Conservation (phyloP, 441 rosid species). For the Adansonia gregorii region DNA sequence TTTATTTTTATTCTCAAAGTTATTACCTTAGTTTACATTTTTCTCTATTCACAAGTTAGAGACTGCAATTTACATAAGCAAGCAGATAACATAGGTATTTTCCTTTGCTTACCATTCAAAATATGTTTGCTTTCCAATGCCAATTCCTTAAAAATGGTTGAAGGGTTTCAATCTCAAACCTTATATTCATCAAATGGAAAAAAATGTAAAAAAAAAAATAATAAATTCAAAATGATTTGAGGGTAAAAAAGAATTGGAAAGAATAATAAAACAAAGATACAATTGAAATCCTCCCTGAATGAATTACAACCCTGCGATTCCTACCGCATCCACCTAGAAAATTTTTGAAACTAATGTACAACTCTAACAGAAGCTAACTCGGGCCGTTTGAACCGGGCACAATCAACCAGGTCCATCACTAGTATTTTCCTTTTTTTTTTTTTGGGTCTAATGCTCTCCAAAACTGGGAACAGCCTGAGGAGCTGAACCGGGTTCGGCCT, state of each 20-base stretch:
- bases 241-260: background rate
- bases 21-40: too few species aligned
- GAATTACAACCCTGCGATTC: conserved; percentile 37
- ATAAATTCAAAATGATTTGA: background rate
- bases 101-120: too few species aligned
- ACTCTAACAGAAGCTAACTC: conserved; percentile 21
- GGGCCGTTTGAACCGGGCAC: background rate
- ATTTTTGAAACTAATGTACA: background rate
- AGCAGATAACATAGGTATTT: too few species aligned
- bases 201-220: background rate
- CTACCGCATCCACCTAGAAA: conserved; percentile 24
- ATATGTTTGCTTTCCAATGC: too few species aligned
- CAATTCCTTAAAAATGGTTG: too few species aligned
- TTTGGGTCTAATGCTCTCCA: conserved; percentile 32
- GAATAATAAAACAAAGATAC: background rate
- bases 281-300: conserved; percentile 35
- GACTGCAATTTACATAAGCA: too few species aligned
- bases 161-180: background rate
- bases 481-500: conserved; percentile 45
- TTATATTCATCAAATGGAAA: background rate
- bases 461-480: conserved; percentile 44
- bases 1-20: too few species aligned
- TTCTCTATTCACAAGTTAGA: too few species aligned
- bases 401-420: too few species aligned
- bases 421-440: too few species aligned